These are phyloP conservation scores for Entomortierella chlamydospora DNA, from an alignment of 192 early-diverging fungal species.

Conservation along the genomic window DNA sequence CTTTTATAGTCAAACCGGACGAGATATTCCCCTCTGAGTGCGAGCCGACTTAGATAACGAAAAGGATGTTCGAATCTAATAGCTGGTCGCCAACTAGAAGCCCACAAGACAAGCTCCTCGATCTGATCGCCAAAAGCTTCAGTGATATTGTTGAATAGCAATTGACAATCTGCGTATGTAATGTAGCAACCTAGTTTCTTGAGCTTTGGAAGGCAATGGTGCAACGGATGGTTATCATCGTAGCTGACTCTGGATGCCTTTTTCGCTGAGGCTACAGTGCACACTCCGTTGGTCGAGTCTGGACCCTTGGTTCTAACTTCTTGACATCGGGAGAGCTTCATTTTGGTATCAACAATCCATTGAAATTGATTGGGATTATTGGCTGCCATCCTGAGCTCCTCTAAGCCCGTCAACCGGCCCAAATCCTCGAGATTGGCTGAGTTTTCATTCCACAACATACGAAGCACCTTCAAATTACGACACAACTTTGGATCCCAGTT, in stretches of 20 bases:
- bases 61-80: not conserved
- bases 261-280: no score
- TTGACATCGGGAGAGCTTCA: not conserved
- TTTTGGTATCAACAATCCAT: slow-evolving; percentile 19
- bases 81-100: not conserved
- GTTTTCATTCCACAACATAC: not conserved
- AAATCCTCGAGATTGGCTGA: not conserved
- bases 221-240: not conserved
- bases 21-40: slow-evolving; percentile 3
- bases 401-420: slow-evolving; percentile 3
- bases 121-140: slow-evolving; percentile 23
- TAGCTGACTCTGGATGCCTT: not conserved
- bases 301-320: not conserved
- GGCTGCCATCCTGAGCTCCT: slow-evolving; percentile 11
- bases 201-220: slow-evolving; percentile 16
- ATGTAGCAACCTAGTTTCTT: slow-evolving; percentile 1
- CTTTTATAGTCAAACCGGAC: not conserved
- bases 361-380: not conserved
- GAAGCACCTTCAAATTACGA: slow-evolving; percentile 10
- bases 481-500: slow-evolving; percentile 6
- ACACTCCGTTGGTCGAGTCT: no score
- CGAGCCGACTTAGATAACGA: slow-evolving; percentile 3
- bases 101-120: slow-evolving; percentile 10
- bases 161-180: not conserved
- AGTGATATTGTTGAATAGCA: not conserved